Conservation (phyloP, 2,329 filamentous ascomycete genomes). For the Aspergillus cejpii region DNA sequence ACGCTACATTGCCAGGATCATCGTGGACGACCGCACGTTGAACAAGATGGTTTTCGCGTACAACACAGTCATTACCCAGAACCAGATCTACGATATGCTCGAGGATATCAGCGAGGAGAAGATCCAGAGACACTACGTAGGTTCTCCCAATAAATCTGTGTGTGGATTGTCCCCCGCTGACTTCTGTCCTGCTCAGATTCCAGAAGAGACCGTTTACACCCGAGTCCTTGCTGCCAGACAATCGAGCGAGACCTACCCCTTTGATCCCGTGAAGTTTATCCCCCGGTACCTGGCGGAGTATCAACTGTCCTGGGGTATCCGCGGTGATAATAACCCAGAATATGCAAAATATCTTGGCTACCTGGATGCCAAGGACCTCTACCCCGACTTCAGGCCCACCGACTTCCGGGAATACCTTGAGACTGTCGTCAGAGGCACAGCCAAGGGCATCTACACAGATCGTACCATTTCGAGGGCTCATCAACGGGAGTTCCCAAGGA, state of each 20-base stretch:
- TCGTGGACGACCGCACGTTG: constrained; percentile 48
- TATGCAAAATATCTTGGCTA: constrained; percentile 52
- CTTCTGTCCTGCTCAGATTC: constrained; percentile 20
- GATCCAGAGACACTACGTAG: constrained; percentile 37
- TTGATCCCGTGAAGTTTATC: constrained; percentile 33
- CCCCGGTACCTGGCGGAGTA: constrained; percentile 41
- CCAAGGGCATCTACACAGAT: constrained; percentile 33
- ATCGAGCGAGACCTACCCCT: constrained; percentile 34
- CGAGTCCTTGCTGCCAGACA: constrained; percentile 31
- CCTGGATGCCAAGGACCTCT: constrained; percentile 47
- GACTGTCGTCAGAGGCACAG: constrained; percentile 39
- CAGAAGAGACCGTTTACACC: constrained; percentile 31
- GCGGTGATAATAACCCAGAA: constrained; percentile 50
- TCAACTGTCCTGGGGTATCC: constrained; percentile 42
- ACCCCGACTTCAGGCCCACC: constrained; percentile 45
- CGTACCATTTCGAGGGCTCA: constrained; percentile 32
- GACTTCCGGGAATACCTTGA: constrained; percentile 38
- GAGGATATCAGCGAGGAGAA: constrained; percentile 48
- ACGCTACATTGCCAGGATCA: constrained; percentile 46
- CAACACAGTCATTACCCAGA: constrained; percentile 43
- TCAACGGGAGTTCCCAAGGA: constrained; percentile 32
- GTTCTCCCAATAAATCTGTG: constrained; percentile 10
- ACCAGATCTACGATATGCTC: constrained; percentile 43
- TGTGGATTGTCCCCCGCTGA: no score
- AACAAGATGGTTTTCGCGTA: constrained; percentile 49